These are phyloP conservation scores for Niebla homalea DNA, from an alignment of 495 filamentous ascomycete species.

Conservation along the genomic window DNA sequence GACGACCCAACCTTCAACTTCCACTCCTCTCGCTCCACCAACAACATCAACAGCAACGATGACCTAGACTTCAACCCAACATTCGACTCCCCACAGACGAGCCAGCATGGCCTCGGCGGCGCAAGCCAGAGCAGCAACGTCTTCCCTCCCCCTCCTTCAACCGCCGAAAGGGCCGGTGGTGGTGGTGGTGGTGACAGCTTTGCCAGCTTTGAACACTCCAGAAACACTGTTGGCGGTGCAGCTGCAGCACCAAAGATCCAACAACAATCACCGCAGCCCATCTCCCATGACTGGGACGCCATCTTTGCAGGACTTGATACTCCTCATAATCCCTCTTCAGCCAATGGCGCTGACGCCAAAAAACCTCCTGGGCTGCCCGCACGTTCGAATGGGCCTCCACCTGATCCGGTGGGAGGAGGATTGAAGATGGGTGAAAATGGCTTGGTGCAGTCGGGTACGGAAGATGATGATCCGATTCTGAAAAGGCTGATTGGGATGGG, in stretches of 20 bases:
- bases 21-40: conserved; percentile 10
- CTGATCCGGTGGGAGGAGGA: conserved; percentile 11
- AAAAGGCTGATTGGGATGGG: conserved; percentile 88
- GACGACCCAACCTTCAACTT: conserved; percentile 41
- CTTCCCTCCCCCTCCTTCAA: conserved; percentile 17
- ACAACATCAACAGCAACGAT: background rate
- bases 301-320: conserved; percentile 74
- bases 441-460: conserved; percentile 58
- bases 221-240: conserved; percentile 18
- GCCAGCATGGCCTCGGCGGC: conserved; percentile 17
- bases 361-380: background rate
- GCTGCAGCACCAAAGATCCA: conserved; percentile 18
- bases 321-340: conserved; percentile 15
- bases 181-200: conserved; percentile 39
- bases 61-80: conserved; percentile 54
- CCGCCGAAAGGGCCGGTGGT: conserved; percentile 14
- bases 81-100: conserved; percentile 35
- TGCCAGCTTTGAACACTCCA: conserved; percentile 34
- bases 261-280: conserved; percentile 21
- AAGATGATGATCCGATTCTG: conserved; percentile 81
- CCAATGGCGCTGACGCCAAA: background rate
- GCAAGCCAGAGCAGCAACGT: conserved; percentile 23
- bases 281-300: conserved; percentile 80
- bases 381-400: background rate
- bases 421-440: conserved; percentile 40